Base-by-base conservation (phyloP, 1,284 basidiomycete genomes). In the Rhizopogon hawkerae region DNA sequence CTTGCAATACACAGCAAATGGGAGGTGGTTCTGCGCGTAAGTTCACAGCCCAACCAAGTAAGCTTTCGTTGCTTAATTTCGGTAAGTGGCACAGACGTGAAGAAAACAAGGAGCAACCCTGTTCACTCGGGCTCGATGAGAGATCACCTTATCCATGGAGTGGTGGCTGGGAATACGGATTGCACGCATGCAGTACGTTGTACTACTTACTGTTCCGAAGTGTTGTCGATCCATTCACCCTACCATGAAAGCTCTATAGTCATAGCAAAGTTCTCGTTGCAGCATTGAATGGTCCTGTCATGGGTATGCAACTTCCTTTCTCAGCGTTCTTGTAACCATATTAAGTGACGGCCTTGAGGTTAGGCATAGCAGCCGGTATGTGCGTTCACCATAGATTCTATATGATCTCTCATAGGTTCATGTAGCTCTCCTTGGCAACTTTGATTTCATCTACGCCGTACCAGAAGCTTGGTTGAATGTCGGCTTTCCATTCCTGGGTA, bases 21-120 rank as follows among this genome's bases (percentile, higher is more conserved):
- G 83, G 1, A 75, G 70, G 50, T 85, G 81, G 81, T 85, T 85
- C 62, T 85, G 81, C 67, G 75, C 83, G 83, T 85, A 60, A 60
- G 81, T 65, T 13, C 3, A 35, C 44, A 33, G 16, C 18, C 3
- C 44, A 38, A 2, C 35, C 37, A 33, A 35, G 10, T 16, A 3
- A 16, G 23, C 11, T 24, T 47, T 39, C 29, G 8, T 37, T 2
- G 45, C 31, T n/a, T 10, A 4, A 23, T 47, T 31, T 46, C 47
- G 5, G 3, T 43, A 57, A 76, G 77, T 13, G 81, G 81, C 1
- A 81, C 81, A 7, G 69, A 81, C 58, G 77, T 83, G 3, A 76
- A 72, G 54, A 58, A 47, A 13, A 9, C n/a, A 26, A 4, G 13
- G 13, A 16, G 6, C 0, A 35, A 4, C 21, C 1, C 16, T 24